Percentiles rank a stretch among this genome's conserved stretches.
Conservation (phyloP, 805 yeast species). For the Ogataea polymorpha region DNA sequence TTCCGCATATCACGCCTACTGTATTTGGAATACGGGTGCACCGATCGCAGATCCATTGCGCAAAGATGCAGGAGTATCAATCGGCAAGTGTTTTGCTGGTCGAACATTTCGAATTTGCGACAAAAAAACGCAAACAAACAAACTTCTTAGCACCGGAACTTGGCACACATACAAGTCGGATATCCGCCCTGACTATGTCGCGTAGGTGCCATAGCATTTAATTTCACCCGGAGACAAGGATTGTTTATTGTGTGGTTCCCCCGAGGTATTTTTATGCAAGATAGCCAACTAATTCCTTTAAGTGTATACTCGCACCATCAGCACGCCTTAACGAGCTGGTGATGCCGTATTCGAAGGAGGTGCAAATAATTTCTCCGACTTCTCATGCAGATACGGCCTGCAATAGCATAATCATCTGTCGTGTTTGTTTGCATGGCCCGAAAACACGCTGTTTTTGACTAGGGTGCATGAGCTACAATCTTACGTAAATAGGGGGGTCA, state of each 20-base stretch:
- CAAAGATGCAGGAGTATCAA: not conserved
- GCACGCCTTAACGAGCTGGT: conserved; percentile 1
- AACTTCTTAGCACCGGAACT: not conserved
- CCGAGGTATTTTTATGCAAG: not conserved
- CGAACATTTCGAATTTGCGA: not conserved
- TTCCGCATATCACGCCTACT: not conserved
- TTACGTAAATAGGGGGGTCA: not conserved
- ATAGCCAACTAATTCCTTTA: not conserved
- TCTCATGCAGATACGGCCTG: not conserved
- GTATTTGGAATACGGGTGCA: not conserved
- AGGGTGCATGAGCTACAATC: not conserved
- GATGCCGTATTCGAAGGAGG: not conserved
- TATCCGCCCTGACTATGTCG: no score
- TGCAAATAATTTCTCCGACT: not conserved
- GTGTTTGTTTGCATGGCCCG: not conserved
- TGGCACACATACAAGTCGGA: not conserved
- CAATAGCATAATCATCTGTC: not conserved
- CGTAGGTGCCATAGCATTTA: no score
- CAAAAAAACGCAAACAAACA: not conserved
- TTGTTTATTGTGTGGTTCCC: not conserved
- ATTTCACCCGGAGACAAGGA: no score
- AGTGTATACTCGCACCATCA: not conserved
- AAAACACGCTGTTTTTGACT: not conserved
- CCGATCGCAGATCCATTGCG: not conserved
- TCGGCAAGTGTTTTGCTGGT: not conserved